These are phyloP conservation scores for Botrytis porri DNA, from an alignment of 2,329 filamentous ascomycete genomes.

Conservation along the genomic window DNA sequence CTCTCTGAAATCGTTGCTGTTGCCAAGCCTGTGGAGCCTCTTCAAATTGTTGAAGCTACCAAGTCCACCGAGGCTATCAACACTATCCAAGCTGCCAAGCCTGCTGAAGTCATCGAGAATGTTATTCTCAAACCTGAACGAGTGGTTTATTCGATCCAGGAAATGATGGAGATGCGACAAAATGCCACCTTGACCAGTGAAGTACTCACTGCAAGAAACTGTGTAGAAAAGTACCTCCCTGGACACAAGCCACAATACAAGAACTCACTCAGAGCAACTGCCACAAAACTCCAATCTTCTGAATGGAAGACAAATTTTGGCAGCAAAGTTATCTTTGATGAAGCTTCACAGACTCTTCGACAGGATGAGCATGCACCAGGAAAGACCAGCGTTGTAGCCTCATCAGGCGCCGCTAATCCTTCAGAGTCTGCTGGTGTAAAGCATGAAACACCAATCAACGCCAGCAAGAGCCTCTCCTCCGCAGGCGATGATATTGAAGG, in stretches of 20 bases:
- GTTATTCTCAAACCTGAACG: not conserved
- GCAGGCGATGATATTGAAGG: not conserved
- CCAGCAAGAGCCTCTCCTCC: too few species aligned
- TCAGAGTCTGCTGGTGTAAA: not conserved
- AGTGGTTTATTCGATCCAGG: slow-evolving; percentile 9
- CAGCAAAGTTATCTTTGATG: not conserved
- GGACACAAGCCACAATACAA: not conserved
- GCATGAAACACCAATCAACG: not conserved
- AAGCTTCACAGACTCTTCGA: not conserved
- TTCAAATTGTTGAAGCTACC: not conserved
- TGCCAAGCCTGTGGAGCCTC: not conserved
- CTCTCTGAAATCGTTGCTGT: not conserved
- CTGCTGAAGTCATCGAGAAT: too few species aligned
- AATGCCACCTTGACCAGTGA: not conserved
- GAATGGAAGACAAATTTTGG: slow-evolving; percentile 1
- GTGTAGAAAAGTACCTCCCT: slow-evolving; percentile 2
- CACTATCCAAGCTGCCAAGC: not conserved
- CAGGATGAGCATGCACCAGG: not conserved
- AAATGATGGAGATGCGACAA: slow-evolving; percentile 13
- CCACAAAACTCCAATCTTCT: not conserved
- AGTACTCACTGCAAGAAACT: not conserved
- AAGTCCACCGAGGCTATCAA: not conserved
- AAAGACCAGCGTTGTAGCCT: not conserved
- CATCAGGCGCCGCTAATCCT: not conserved
- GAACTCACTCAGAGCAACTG: not conserved